Conservation (phyloP, 2,329 filamentous ascomycete genomes). For the Hypoxylon sp. region DNA sequence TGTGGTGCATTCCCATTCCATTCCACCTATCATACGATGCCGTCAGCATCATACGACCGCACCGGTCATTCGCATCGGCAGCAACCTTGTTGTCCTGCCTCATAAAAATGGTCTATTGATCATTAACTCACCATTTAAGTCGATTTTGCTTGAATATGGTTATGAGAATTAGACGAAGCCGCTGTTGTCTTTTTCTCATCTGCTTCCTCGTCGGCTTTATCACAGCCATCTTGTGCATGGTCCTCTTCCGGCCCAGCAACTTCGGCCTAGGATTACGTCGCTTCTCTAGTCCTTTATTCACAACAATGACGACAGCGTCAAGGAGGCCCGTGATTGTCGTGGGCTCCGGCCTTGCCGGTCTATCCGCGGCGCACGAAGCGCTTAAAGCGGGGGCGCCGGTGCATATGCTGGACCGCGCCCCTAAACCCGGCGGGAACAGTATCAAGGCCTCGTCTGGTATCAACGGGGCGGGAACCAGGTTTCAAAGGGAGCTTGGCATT, state of each 20-base stretch:
- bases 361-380: constrained; percentile 71
- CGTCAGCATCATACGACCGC: constrained; percentile 43
- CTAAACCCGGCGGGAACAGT: constrained; percentile 74
- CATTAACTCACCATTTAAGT: background rate
- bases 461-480: constrained; percentile 72
- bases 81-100: constrained; percentile 23
- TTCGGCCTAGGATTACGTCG: constrained; percentile 14
- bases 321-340: constrained; percentile 68
- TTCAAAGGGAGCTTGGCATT: constrained; percentile 62
- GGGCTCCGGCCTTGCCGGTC: constrained; percentile 75
- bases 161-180: constrained; percentile 37
- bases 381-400: constrained; percentile 67
- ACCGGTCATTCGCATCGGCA: constrained; percentile 20
- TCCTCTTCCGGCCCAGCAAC: constrained; percentile 40
- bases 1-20: constrained; percentile 14
- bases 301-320: constrained; percentile 25
- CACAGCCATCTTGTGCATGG: constrained; percentile 47
- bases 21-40: constrained; percentile 39
- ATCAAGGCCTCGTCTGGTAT: constrained; percentile 78
- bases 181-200: constrained; percentile 32
- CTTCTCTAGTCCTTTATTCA: constrained; percentile 23
- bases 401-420: constrained; percentile 70
- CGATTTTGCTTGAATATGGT: constrained; percentile 25
- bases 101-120: constrained; percentile 19
- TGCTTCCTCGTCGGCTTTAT: constrained; percentile 45